phyloP scores from a whole-genome alignment of 2,329 filamentous ascomycete genomes.

The Microdochium bolleyi region DNA sequence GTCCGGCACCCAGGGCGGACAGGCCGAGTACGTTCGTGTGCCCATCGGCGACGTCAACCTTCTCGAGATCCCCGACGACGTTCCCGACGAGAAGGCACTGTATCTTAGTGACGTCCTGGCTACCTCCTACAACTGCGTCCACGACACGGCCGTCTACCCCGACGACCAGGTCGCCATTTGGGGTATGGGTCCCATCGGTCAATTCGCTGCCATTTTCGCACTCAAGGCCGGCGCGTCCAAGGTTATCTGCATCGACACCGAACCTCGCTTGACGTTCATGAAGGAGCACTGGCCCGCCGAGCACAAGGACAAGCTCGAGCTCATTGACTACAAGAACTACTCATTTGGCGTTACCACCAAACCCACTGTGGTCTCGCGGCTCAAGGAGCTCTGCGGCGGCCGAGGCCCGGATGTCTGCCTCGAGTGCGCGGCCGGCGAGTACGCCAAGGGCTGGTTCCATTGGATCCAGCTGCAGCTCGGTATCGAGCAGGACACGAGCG shows the following conservation, averaged over 20 bases:
- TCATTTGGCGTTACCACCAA: slow-evolving; percentile 48
- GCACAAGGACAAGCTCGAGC: slow-evolving; percentile 48
- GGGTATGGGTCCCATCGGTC: slow-evolving; percentile 79
- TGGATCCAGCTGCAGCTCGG: slow-evolving; percentile 53
- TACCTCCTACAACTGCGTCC: slow-evolving; percentile 75
- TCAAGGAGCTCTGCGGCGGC: slow-evolving; percentile 67
- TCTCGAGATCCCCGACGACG: slow-evolving; percentile 66
- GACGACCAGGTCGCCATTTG: slow-evolving; percentile 75
- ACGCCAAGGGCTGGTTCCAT: slow-evolving; percentile 53
- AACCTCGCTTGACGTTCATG: slow-evolving; percentile 60
- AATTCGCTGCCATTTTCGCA: slow-evolving; percentile 73
- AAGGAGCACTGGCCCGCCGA: slow-evolving; percentile 48
- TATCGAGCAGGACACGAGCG: slow-evolving; percentile 76
- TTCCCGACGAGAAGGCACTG: slow-evolving; percentile 78
- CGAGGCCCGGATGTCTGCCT: slow-evolving; percentile 61
- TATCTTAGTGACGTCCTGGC: slow-evolving; percentile 74
- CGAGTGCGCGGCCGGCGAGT: slow-evolving; percentile 57
- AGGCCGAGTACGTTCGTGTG: slow-evolving; percentile 80
- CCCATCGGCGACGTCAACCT: slow-evolving; percentile 76
- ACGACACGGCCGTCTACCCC: slow-evolving; percentile 74
- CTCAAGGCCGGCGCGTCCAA: slow-evolving; percentile 65
- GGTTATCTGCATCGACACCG: slow-evolving; percentile 74
- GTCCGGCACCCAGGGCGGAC: slow-evolving; percentile 79
- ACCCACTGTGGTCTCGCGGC: slow-evolving; percentile 57
- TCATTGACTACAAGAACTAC: slow-evolving; percentile 58